Evolutionary conservation across 2,329 filamentous ascomycete species (phyloP), one percentile per base, ranked within the genome.

Genomic region (Neofusicoccum laricinum): DNA sequence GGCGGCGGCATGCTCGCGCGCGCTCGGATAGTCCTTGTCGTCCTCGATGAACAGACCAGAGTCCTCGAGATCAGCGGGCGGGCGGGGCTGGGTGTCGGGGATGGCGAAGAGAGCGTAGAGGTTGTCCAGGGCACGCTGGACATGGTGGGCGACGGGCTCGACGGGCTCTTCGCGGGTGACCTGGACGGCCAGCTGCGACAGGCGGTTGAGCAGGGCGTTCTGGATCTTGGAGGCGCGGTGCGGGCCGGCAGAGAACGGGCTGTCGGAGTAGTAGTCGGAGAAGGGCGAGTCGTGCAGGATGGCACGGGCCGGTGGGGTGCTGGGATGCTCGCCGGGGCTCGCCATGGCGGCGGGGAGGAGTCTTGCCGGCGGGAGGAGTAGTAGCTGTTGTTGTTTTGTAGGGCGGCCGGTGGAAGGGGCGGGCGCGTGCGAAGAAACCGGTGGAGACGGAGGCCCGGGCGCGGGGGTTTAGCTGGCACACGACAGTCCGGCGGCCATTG

Each of bases 231-330:
- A 41, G 48, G 61, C 38, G 14, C 36, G 48, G 38, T 59, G 55
- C 25, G 55, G 17, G 55, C 38, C 30, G 34, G 68, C 58, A 4
- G 71, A 75, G 14, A 69, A 70, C 17, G 71, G 69, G 63, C 76
- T 71, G 61, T 77, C 75, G 59, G 75, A 77, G 69, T 77, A 77
- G 68, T 78, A 78, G 68, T 79, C 77, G 64, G 72, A 75, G 68
- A 77, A 78, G 2, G 77, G 77, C 53, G 77, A 78, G 62, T 76
- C 71, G 34, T 70, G 58, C 66, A 71, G 63, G 45, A 51, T 50
- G 49, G 21, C 53, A 30, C 46, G 63, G 59, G 17, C 41, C 21
- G 58, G 64, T 48, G 63, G 38, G 32, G 43, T 62, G 61, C 21
- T 50, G 63, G 51, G 63, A 36, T 53, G 45, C 55, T 25, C 5